Conservation (phyloP, 2,329 filamentous ascomycete species). For the Sclerotinia nivalis region DNA sequence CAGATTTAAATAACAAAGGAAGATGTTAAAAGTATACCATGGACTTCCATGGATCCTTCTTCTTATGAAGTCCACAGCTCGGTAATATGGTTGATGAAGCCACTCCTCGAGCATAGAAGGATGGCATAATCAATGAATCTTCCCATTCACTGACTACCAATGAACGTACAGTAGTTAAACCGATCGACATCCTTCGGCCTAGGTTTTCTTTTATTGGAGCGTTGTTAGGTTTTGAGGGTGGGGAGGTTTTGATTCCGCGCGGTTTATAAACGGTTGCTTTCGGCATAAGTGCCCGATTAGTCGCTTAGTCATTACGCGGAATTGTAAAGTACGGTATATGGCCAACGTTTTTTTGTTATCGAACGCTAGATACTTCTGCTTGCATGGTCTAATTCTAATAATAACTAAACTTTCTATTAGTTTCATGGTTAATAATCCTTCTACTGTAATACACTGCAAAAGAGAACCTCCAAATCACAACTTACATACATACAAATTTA, state of each 20-base stretch:
- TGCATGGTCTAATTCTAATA: neutral
- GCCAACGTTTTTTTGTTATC: neutral
- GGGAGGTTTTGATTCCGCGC: conserved; percentile 4
- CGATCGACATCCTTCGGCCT: neutral
- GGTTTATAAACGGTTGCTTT: conserved; percentile 15
- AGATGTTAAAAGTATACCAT: neutral
- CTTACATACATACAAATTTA: conserved; percentile 42
- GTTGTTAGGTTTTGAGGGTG: neutral
- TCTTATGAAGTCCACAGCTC: conserved; percentile 3
- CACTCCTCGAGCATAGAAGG: neutral
- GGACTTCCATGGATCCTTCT: conserved; percentile 2
- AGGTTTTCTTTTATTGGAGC: neutral
- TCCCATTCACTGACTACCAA: conserved; percentile 10
- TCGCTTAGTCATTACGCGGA: conserved; percentile 10
- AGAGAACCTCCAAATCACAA: neutral
- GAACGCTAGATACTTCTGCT: neutral
- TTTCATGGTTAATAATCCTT: neutral
- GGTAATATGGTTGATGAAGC: conserved; percentile 9
- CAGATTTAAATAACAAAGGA: neutral
- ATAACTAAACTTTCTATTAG: neutral
- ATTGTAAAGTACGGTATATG: neutral
- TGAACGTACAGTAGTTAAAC: neutral
- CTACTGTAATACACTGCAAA: neutral
- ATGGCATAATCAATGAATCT: neutral
- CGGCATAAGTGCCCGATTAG: conserved; percentile 9